Evolutionary conservation across 2,329 filamentous ascomycete genomes (phyloP).

Genomic region (Neonectria magnoliae): DNA sequence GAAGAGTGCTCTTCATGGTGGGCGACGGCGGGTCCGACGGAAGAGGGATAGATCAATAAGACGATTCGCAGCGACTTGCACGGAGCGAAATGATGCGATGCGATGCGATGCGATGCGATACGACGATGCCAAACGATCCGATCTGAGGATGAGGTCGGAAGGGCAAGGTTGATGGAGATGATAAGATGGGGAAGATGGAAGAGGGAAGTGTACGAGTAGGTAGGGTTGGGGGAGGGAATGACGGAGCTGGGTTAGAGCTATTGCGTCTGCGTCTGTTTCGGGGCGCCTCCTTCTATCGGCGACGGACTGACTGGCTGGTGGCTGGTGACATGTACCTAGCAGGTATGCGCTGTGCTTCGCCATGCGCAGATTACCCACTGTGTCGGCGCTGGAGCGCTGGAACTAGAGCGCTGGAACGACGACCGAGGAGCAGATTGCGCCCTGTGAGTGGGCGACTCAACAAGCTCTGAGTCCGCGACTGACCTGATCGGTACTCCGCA

Average conservation of each 20-base stretch:
- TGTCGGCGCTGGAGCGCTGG: neutral
- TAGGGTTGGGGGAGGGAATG: conserved; percentile 25
- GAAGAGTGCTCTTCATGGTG: conserved; percentile 86
- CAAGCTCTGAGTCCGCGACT: conserved; percentile 3
- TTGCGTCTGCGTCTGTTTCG: conserved; percentile 42
- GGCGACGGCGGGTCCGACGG: conserved; percentile 41
- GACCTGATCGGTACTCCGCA: conserved; percentile 2
- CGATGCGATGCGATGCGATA: conserved; percentile 20
- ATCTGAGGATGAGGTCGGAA: conserved; percentile 20
- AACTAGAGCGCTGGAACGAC: neutral
- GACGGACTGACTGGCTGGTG: neutral
- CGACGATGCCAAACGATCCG: conserved; percentile 15
- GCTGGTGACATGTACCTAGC: conserved; percentile 4
- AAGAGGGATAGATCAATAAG: conserved; percentile 8
- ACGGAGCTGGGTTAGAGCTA: conserved; percentile 41
- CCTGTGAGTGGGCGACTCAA: conserved; percentile 21
- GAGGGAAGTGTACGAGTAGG: conserved; percentile 26
- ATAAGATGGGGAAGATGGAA: conserved; percentile 29
- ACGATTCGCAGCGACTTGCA: conserved; percentile 5
- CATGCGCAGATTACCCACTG: neutral
- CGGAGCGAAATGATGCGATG: conserved; percentile 13
- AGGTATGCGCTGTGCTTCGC: conserved; percentile 4
- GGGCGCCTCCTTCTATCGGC: conserved; percentile 36
- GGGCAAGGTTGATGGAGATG: conserved; percentile 22
- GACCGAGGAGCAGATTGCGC: neutral